A percentile compares a stretch with the other conserved stretches of the same genome.
Conservation (phyloP, 2,329 filamentous ascomycete species). For the Fusarium clavum region DNA sequence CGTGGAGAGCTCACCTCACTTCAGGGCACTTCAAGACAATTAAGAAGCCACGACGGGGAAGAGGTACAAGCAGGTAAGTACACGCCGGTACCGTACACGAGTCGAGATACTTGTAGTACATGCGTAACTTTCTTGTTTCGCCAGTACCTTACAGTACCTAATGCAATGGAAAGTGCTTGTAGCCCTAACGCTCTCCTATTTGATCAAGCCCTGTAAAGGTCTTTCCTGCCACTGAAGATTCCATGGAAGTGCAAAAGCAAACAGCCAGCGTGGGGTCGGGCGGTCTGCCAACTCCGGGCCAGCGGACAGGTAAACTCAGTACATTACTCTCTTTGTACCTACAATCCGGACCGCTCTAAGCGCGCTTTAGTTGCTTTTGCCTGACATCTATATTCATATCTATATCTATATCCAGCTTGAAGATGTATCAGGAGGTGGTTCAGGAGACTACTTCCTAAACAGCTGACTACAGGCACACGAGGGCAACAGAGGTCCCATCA, state of each 20-base stretch:
- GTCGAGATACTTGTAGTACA: slow-evolving; percentile 17
- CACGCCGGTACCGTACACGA: slow-evolving; percentile 7
- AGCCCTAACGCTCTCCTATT: background rate
- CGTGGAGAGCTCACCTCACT: background rate
- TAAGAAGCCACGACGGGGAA: slow-evolving; percentile 6
- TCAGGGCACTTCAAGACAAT: background rate
- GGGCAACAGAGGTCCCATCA: slow-evolving; percentile 15
- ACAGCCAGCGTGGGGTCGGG: slow-evolving; percentile 20
- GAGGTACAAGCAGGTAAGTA: slow-evolving; percentile 21
- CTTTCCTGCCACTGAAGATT: slow-evolving; percentile 18
- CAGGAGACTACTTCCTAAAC: background rate
- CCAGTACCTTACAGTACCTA: background rate
- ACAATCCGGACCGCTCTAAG: slow-evolving; percentile 40
- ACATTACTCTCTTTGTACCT: background rate
- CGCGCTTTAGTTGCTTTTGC: slow-evolving; percentile 23
- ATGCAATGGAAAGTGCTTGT: background rate
- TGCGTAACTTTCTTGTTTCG: background rate
- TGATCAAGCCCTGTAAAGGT: background rate
- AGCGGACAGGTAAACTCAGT: slow-evolving; percentile 31
- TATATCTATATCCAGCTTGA: background rate
- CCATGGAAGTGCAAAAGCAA: slow-evolving; percentile 25
- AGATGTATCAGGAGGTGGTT: background rate
- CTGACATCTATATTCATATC: background rate
- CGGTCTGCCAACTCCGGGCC: slow-evolving; percentile 43
- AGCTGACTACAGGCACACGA: background rate